Base-by-base conservation (phyloP, 2,329 filamentous ascomycete species). In the Diaporthe caulivora region DNA sequence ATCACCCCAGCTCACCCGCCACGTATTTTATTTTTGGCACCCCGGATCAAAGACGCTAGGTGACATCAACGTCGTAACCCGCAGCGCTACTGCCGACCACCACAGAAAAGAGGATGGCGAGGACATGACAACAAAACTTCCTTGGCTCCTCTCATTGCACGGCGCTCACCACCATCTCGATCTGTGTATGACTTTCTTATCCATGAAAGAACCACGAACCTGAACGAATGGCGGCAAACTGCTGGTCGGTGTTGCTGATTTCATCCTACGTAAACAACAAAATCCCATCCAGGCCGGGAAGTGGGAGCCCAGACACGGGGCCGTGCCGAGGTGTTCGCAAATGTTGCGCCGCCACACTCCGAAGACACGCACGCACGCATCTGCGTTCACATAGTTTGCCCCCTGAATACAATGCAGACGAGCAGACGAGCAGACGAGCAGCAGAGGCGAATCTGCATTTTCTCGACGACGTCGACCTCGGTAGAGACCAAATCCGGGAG, bases 11-110 rank as follows among this genome's bases (percentile, higher is more conserved):
- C 24, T 53, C 65, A 60, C 71, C 71, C 57, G 71, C 71, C 71
- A 73, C 65, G 49, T 18, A 57, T 31, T 74, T 64, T 74, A 74
- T 74, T 74, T 74, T 72, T 72, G 70, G 72, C 57, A 69, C 8
- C 60, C 29, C n/a, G 10, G n/a, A 21, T 26, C 40, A 58, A 58
- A 34, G 53, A 58, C 67, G 67, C 67, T 31, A 57, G 18, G 40
- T 70, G 53, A 70, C 42, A 44, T 58, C 68, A 57, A 71, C 55
- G 69, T 62, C 47, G 55, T 53, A 71, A 62, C 69, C 69, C 69
- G 55, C 31, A 24, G 11, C 21, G 34, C 55, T 47, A 62, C 55
- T 71, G 69, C 55, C 69, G 69, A 53, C 55, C 31, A 60, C 53
- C 9, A 44, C 40, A 40, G 11, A 17, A 53, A 15, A 34, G 17